Evolutionary conservation across 2,329 filamentous ascomycete species (phyloP).

Genomic region (Penicillium paneum): DNA sequence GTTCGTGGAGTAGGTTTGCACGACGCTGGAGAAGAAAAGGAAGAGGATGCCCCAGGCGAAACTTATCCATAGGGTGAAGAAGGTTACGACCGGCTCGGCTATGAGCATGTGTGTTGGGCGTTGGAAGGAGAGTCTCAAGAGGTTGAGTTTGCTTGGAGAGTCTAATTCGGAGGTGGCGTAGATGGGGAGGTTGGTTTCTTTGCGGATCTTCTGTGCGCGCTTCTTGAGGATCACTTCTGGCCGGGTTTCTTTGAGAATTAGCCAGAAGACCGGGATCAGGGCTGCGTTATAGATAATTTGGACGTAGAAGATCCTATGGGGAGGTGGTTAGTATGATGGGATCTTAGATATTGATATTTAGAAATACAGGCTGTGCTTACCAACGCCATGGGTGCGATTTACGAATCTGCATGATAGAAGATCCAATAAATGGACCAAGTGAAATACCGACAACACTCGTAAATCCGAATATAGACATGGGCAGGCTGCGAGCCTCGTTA

Average conservation of each 20-base stretch:
- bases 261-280: slow-evolving; percentile 41
- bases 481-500: slow-evolving; percentile 40
- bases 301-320: slow-evolving; percentile 43
- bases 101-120: slow-evolving; percentile 40
- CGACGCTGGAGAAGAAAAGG: slow-evolving; percentile 43
- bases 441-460: slow-evolving; percentile 45
- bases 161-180: slow-evolving; percentile 27
- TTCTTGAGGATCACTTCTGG: slow-evolving; percentile 42
- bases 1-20: slow-evolving; percentile 40
- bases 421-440: slow-evolving; percentile 46
- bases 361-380: slow-evolving; percentile 21
- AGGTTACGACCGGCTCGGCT: slow-evolving; percentile 44
- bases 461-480: slow-evolving; percentile 45
- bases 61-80: slow-evolving; percentile 45
- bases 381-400: slow-evolving; percentile 42
- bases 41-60: slow-evolving; percentile 47
- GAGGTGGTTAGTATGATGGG: neutral
- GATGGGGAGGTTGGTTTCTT: slow-evolving; percentile 32
- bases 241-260: slow-evolving; percentile 43
- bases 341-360: neutral
- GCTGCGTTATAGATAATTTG: slow-evolving; percentile 46
- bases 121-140: slow-evolving; percentile 41
- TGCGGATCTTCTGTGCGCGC: slow-evolving; percentile 40
- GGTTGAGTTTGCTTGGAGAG: slow-evolving; percentile 14
- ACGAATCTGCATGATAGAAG: slow-evolving; percentile 36